Evolutionary conservation across 805 yeast genomes (phyloP).

Genomic region (Jamesozyma rosinii): DNA sequence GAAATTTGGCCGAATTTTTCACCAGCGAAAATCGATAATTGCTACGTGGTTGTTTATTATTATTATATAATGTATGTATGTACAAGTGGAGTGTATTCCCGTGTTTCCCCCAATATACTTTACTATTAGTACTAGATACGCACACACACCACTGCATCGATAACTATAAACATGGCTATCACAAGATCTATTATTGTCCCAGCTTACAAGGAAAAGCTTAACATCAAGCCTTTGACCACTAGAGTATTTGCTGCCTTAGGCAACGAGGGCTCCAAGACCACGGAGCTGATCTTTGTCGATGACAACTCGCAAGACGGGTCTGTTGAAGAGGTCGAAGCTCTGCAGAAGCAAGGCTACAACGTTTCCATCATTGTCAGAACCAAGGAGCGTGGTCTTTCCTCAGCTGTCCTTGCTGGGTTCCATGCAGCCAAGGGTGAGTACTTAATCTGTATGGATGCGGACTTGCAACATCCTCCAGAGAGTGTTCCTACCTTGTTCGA

Average conservation of each 20-base stretch:
- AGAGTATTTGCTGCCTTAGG: slow-evolving; percentile 43
- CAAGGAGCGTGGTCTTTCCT: slow-evolving; percentile 41
- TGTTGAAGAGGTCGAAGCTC: slow-evolving; percentile 40
- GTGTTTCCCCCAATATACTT: too few species aligned
- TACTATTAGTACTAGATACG: too few species aligned
- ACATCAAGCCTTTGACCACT: slow-evolving; percentile 41
- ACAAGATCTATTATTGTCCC: slow-evolving; percentile 40
- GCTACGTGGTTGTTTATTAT: too few species aligned
- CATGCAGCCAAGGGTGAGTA: slow-evolving; percentile 39
- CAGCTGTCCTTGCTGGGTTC: slow-evolving; percentile 43
- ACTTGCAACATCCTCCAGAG: slow-evolving; percentile 47
- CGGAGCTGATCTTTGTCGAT: slow-evolving; percentile 43
- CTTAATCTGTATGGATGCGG: slow-evolving; percentile 46
- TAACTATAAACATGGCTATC: slow-evolving; percentile 25
- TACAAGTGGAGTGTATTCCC: too few species aligned
- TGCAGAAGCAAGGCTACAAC: slow-evolving; percentile 39
- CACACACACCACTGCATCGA: too few species aligned
- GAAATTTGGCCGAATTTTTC: too few species aligned
- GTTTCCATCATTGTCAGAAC: slow-evolving; percentile 43
- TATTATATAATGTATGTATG: too few species aligned
- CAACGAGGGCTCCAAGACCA: slow-evolving; percentile 32
- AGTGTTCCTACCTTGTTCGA: slow-evolving; percentile 38
- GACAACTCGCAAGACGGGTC: slow-evolving; percentile 46
- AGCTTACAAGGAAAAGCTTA: slow-evolving; percentile 42
- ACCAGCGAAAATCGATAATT: too few species aligned